Evolutionary conservation across 768 basidiomycete genomes (phyloP).

Genomic region (Hygrophorus russula): DNA sequence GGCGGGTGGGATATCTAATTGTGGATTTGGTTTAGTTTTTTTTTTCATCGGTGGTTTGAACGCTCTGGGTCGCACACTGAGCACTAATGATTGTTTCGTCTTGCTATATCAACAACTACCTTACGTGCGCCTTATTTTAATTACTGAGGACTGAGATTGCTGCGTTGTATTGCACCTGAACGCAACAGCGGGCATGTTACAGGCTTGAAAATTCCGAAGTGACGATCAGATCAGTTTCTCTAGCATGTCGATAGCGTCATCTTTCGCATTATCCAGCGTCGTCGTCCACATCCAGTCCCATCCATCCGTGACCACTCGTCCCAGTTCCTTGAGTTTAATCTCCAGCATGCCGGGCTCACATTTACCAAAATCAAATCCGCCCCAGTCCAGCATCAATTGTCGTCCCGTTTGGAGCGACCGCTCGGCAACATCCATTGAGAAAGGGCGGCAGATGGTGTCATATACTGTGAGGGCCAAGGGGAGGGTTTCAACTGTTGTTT

Average conservation of each 20-base stretch:
- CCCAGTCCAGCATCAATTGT: conserved; percentile 26
- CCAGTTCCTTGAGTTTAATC: conserved; percentile 26
- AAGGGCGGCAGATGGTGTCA: conserved; percentile 39
- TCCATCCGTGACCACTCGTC: conserved; percentile 29
- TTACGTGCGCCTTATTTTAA: too few relatives aligned
- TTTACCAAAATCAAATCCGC: conserved; percentile 19
- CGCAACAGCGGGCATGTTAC: too few relatives aligned
- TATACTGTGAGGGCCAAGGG: conserved; percentile 32
- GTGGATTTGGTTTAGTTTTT: too few relatives aligned
- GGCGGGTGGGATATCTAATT: not conserved
- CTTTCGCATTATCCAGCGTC: conserved; percentile 28
- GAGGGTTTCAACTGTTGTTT: conserved; percentile 27
- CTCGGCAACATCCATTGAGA: conserved; percentile 26
- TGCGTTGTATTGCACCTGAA: too few relatives aligned
- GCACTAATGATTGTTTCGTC: too few relatives aligned
- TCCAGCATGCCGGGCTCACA: conserved; percentile 16
- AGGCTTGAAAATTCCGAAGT: too few relatives aligned
- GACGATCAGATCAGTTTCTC: too few relatives aligned
- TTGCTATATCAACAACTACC: too few relatives aligned
- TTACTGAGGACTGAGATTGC: too few relatives aligned
- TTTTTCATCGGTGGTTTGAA: too few relatives aligned
- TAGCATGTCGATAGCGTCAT: conserved; percentile 20
- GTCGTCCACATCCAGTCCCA: conserved; percentile 58
- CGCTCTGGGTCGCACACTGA: too few relatives aligned
- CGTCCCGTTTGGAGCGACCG: conserved; percentile 29